A percentile compares a stretch with the other conserved stretches of the same genome.
Evolutionary conservation across 2,329 filamentous ascomycete genomes (phyloP).

Genomic region (Neocatenulostroma microsporum): DNA sequence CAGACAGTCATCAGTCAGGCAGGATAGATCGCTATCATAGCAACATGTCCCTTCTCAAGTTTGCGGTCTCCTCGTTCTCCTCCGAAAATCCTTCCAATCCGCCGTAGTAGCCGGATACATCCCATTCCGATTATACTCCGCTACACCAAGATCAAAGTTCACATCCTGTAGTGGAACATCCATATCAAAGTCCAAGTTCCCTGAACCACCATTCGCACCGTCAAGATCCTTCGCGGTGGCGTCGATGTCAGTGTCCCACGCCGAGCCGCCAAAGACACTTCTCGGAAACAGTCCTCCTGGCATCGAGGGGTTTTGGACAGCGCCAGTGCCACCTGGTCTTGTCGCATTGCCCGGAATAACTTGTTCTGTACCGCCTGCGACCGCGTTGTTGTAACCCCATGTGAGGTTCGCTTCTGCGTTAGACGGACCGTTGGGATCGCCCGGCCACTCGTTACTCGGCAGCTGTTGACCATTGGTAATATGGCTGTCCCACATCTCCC

Average conservation of each 20-base stretch:
- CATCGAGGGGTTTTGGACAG: too few relatives aligned
- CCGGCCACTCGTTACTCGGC: too few relatives aligned
- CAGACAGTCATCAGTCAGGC: too few relatives aligned
- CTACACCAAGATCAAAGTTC: neutral
- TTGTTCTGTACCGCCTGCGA: neutral
- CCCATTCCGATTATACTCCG: conserved; percentile 5
- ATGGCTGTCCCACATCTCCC: conserved; percentile 22
- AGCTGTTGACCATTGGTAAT: conserved; percentile 3
- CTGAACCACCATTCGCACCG: too few relatives aligned
- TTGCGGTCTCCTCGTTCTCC: too few relatives aligned
- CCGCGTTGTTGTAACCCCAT: neutral
- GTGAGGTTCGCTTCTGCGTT: neutral
- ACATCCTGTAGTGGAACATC: neutral
- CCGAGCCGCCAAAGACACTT: too few relatives aligned
- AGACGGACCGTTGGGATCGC: neutral
- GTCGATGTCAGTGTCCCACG: neutral
- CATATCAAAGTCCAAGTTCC: neutral
- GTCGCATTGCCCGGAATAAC: neutral
- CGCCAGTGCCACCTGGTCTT: neutral
- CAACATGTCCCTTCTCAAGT: too few relatives aligned
- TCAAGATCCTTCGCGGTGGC: too few relatives aligned
- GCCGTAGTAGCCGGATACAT: conserved; percentile 4
- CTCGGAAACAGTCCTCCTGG: too few relatives aligned
- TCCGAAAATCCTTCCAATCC: conserved; percentile 4
- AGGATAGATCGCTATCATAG: too few relatives aligned